These are phyloP conservation scores for Umbelopsis ramanniana DNA, from an alignment of 192 early-diverging fungal species.

Conservation along the genomic window DNA sequence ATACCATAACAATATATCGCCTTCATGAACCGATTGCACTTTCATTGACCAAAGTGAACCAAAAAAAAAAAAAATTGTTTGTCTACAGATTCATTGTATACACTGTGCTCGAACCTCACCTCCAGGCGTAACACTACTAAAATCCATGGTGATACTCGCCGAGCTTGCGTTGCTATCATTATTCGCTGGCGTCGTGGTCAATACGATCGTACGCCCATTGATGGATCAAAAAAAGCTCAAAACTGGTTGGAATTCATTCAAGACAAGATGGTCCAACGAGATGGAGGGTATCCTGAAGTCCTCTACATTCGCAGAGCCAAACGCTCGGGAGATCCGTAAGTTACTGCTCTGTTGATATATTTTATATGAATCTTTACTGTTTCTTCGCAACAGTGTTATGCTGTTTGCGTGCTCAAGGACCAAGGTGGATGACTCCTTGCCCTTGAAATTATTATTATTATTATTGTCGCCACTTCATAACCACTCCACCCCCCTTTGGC, in stretches of 20 bases:
- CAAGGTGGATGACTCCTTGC: neutral
- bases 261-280: slow-evolving; percentile 28
- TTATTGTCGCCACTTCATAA: slow-evolving; percentile 3
- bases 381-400: neutral
- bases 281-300: slow-evolving; percentile 30
- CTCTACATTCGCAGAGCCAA: slow-evolving; percentile 38
- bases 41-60: neutral
- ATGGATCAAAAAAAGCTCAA: neutral
- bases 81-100: slow-evolving; percentile 4
- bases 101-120: slow-evolving; percentile 2
- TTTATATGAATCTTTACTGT: slow-evolving; percentile 2
- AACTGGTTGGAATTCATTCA: slow-evolving; percentile 25
- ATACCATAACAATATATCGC: neutral
- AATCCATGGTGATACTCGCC: slow-evolving; percentile 13
- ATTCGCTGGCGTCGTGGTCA: slow-evolving; percentile 29
- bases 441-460: slow-evolving; percentile 7
- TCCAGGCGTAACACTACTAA: neutral
- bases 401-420: neutral
- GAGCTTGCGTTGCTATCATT: slow-evolving; percentile 34
- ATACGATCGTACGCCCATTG: slow-evolving; percentile 17
- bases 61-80: neutral
- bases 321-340: slow-evolving; percentile 35
- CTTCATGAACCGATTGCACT: neutral
- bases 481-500: neutral
- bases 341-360: neutral